Percentiles rank a stretch among this genome's conserved stretches.
phyloP scores from a whole-genome alignment of 1,284 basidiomycete genomes.

The Chalciporus sp. region DNA sequence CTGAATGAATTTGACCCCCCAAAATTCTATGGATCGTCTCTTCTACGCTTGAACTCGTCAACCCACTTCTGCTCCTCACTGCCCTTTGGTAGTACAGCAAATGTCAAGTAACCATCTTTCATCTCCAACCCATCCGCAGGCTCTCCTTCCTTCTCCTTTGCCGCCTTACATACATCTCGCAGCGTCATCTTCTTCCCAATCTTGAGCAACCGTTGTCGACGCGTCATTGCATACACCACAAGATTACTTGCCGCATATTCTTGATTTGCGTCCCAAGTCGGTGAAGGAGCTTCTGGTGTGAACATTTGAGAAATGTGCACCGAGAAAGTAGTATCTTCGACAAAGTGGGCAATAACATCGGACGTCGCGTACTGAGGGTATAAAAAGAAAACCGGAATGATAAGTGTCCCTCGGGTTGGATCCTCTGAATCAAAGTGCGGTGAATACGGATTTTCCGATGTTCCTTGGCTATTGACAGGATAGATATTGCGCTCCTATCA shows the following conservation, averaged over 20 bases:
- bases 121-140: slow-evolving; percentile 82
- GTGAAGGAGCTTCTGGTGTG: slow-evolving; percentile 61
- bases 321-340: slow-evolving; percentile 83
- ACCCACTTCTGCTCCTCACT: slow-evolving; percentile 86
- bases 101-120: slow-evolving; percentile 83
- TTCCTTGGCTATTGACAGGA: slow-evolving; percentile 57
- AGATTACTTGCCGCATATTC: slow-evolving; percentile 74
- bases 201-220: slow-evolving; percentile 77
- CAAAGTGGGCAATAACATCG: slow-evolving; percentile 86
- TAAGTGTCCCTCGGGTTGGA: slow-evolving; percentile 57
- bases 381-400: slow-evolving; percentile 89
- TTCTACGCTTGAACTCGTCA: slow-evolving; percentile 78
- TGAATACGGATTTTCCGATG: slow-evolving; percentile 53
- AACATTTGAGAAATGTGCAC: slow-evolving; percentile 85
- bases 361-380: slow-evolving; percentile 90
- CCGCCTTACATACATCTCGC: slow-evolving; percentile 70
- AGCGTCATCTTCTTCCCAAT: slow-evolving; percentile 89
- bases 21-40: slow-evolving; percentile 32
- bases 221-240: slow-evolving; percentile 84
- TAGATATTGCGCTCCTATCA: slow-evolving; percentile 68
- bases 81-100: slow-evolving; percentile 86
- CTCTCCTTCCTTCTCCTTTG: slow-evolving; percentile 60
- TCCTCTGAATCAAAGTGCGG: slow-evolving; percentile 68
- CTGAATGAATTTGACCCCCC: slow-evolving; percentile 7
- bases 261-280: slow-evolving; percentile 78